Conservation (phyloP, 345 rosid species). For the Salix arbutifolia region DNA sequence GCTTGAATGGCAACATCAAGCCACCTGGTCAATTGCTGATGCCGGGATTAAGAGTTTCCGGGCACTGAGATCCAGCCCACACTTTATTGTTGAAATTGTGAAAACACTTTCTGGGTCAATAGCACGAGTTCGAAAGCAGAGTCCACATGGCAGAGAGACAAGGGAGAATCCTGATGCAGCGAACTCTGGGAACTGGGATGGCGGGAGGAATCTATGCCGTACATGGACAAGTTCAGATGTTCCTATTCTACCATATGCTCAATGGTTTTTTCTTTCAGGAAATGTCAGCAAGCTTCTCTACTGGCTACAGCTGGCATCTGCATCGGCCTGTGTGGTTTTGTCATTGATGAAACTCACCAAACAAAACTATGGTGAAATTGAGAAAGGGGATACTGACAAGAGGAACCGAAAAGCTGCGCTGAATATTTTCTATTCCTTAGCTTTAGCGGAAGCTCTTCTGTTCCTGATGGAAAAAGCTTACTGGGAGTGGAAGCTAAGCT, state of each 20-base stretch:
- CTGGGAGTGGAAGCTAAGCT: no score
- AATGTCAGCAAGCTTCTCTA: slow-evolving; percentile 66
- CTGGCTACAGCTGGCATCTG: slow-evolving; percentile 90
- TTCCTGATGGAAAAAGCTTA: no score
- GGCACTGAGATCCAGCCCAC: no score
- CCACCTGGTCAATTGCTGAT: no score
- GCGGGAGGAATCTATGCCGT: slow-evolving; percentile 30
- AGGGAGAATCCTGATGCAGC: slow-evolving; percentile 2
- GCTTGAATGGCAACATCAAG: no score
- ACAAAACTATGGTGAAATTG: slow-evolving; percentile 69
- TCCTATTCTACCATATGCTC: slow-evolving; percentile 66
- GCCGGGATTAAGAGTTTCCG: no score
- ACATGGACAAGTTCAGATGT: slow-evolving; percentile 70
- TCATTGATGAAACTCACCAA: slow-evolving; percentile 66
- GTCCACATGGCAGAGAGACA: slow-evolving; percentile 17
- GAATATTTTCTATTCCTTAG: no score
- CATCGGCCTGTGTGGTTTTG: slow-evolving; percentile 61
- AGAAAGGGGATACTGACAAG: slow-evolving; percentile 63
- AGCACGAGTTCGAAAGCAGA: slow-evolving; percentile 26
- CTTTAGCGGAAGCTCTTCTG: no score
- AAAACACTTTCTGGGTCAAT: no score
- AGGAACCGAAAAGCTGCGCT: no score
- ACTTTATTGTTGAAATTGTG: no score
- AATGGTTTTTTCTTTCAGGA: slow-evolving; percentile 64
- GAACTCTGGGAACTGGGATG: slow-evolving; percentile 17